Conservation (phyloP, 179 eudicot species). For the Spinacia oleracea region DNA sequence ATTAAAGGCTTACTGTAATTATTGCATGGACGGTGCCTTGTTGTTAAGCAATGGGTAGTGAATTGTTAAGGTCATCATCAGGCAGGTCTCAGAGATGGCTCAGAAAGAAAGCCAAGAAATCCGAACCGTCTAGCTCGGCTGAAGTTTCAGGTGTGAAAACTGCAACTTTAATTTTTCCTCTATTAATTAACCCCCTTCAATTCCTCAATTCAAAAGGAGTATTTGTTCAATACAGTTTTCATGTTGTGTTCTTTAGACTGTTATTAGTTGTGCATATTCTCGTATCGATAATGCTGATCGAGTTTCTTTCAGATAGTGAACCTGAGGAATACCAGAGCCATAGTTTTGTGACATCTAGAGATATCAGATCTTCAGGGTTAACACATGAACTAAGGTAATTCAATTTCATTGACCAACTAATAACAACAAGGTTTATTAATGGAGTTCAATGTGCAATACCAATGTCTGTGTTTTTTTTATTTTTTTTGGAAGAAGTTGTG, state of each 20-base stretch:
- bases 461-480: too few species aligned
- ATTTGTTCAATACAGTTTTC: neutral
- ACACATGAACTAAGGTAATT: conserved; percentile 52
- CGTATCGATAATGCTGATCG: neutral
- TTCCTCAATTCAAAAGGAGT: too few species aligned
- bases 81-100: conserved; percentile 47
- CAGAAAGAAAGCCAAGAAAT: conserved; percentile 51
- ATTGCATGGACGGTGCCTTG: conserved; percentile 26
- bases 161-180: neutral
- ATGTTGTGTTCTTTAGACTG: conserved; percentile 6
- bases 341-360: conserved; percentile 28
- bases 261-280: neutral
- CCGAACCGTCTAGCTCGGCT: conserved; percentile 39
- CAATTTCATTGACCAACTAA: neutral
- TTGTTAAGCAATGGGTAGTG: conserved; percentile 47
- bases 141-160: conserved; percentile 46
- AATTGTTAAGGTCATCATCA: conserved; percentile 35
- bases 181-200: neutral
- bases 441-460: too few species aligned
- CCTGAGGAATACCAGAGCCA: conserved; percentile 37
- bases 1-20: neutral
- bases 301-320: conserved; percentile 40
- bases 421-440: too few species aligned
- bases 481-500: neutral
- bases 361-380: conserved; percentile 36